Base-by-base conservation (phyloP, 208 protist species). In the Acanthamoeba triangularis region DNA sequence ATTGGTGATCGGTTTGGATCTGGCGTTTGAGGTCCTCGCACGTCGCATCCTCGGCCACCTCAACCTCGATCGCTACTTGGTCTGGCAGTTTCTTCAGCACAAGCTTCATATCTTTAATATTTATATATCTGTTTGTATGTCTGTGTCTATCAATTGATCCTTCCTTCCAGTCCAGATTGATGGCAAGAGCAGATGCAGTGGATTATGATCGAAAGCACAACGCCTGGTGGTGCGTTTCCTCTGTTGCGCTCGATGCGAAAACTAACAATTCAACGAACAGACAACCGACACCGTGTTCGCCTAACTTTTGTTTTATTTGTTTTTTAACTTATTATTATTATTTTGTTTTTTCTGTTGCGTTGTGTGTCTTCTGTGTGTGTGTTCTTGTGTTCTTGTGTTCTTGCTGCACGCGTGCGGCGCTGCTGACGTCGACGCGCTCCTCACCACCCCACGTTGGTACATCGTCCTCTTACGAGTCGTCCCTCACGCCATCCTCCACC, bases 31-130 rank as follows among this genome's bases (percentile, higher is more conserved):
- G 82, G 47, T 90, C 82, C 7, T 37, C 52, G 52, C 47, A 33
- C 33, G 82, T 90, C 14, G 82, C 82, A 28, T 90, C 56, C n/a
- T 56, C 82, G 13, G 47, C n/a, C 33, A 90, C n/a, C 82, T 90
- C 82, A 0, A 90, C 18, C 82, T 37, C 41, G 23, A 90, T 33
- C 28, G 44, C 6, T 1, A 41, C 49, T 16, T 90, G 41, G 25
- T 90, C 82, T 52, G 82, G 82, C 25, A 90, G 20, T 41, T 90
- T 90, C 82, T 90, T 90, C 18, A 90, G 41, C 14, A 16, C 11
- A 1, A 90, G 49, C 56, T 67, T 90, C 82, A 90, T 90, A 11
- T 54, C 37, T 82, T 72, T 23, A 13, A 2, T 37, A 72, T 37
- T 5, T n/a, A 25, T 16, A 16, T 20, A 28, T 63, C 56, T 63